phyloP scores from a whole-genome alignment of 352 stramenopile genomes.

The Globisporangium perplexum region DNA sequence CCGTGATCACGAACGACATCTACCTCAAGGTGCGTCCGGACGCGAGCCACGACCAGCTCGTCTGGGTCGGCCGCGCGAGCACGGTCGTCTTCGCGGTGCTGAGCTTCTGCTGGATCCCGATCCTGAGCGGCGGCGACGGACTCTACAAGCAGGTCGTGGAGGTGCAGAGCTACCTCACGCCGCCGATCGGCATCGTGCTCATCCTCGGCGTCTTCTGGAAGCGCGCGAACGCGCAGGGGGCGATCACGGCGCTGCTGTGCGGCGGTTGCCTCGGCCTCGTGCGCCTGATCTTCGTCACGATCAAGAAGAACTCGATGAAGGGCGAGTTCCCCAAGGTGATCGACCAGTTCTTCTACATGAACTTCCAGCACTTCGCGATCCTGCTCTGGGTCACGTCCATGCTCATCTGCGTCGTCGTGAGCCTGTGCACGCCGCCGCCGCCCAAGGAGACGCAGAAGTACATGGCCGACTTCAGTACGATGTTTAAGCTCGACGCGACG shows the following conservation, averaged over 20 bases:
- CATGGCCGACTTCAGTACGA: slow-evolving; percentile 44
- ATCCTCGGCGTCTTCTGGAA: slow-evolving; percentile 50
- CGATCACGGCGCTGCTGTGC: slow-evolving; percentile 42
- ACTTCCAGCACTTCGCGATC: slow-evolving; percentile 66
- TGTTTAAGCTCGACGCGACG: slow-evolving; percentile 46
- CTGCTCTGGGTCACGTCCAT: slow-evolving; percentile 43
- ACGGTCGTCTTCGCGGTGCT: slow-evolving; percentile 43
- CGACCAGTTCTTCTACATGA: slow-evolving; percentile 66
- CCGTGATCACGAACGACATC: slow-evolving; percentile 60
- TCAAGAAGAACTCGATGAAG: slow-evolving; percentile 36
- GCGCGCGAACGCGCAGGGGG: slow-evolving; percentile 38
- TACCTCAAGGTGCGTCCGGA: slow-evolving; percentile 47
- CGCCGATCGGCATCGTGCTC: slow-evolving; percentile 56
- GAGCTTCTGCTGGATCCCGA: slow-evolving; percentile 61
- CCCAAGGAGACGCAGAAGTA: slow-evolving; percentile 32
- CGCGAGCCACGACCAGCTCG: slow-evolving; percentile 49
- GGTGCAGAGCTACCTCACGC: slow-evolving; percentile 58
- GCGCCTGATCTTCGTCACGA: slow-evolving; percentile 53
- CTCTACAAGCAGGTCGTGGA: slow-evolving; percentile 61
- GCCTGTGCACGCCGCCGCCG: slow-evolving; percentile 36
- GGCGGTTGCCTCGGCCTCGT: slow-evolving; percentile 39
- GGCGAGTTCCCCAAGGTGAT: slow-evolving; percentile 29
- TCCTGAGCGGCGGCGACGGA: slow-evolving; percentile 48
- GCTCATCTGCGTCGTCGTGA: slow-evolving; percentile 46
- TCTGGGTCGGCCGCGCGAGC: slow-evolving; percentile 49